These are phyloP conservation scores for Fraxinus nigra DNA, from an alignment of 305 asterid species.

Conservation along the genomic window DNA sequence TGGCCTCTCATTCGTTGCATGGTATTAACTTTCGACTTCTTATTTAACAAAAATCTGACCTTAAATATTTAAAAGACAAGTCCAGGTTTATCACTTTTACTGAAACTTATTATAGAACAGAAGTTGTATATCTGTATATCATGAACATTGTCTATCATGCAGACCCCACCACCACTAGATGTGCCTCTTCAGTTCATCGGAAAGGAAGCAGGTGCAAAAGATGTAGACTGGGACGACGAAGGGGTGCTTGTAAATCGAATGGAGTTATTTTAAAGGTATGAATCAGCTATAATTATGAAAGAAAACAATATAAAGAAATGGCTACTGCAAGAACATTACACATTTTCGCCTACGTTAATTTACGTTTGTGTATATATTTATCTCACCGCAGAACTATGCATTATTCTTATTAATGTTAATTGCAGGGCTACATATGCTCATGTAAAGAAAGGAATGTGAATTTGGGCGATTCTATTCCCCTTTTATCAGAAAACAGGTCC, in stretches of 20 bases:
- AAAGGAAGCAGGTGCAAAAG: conserved; percentile 54
- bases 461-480: background rate
- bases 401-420: background rate
- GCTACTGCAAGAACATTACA: background rate
- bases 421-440: background rate
- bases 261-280: conserved; percentile 70
- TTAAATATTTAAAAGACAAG: background rate
- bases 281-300: background rate
- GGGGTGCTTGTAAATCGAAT: conserved; percentile 63
- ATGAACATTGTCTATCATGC: conserved; percentile 19
- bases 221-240: conserved; percentile 65
- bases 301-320: background rate
- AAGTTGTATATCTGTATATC: conserved; percentile 4
- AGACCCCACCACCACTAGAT: conserved; percentile 85
- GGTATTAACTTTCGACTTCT: conserved; percentile 43
- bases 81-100: background rate
- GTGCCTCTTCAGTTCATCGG: conserved; percentile 71
- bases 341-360: background rate
- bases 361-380: background rate
- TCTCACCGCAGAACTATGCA: background rate
- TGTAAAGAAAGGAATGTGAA: background rate
- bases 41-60: background rate
- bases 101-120: background rate
- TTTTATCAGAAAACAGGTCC: background rate
- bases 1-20: conserved; percentile 96